Conservation (phyloP, 2,329 filamentous ascomycete species). For the Tolypocladium sp. region DNA sequence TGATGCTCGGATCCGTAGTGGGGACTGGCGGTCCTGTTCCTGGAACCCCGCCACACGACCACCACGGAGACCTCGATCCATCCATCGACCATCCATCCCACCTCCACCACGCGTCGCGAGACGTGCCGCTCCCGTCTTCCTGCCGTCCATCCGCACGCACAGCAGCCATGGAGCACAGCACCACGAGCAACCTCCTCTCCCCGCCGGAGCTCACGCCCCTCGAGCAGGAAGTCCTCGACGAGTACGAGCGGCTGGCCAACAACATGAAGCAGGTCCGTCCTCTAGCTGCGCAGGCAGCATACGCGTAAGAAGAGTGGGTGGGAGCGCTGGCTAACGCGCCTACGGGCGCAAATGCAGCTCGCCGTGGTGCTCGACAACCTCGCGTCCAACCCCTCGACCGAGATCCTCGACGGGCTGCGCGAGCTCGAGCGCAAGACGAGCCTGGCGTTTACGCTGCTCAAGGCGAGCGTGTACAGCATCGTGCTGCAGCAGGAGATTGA, state of each 20-base stretch:
- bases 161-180: conserved; percentile 9
- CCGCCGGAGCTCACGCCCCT: conserved; percentile 61
- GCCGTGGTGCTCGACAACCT: conserved; percentile 53
- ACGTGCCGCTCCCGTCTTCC: background rate
- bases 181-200: conserved; percentile 19
- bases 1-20: background rate
- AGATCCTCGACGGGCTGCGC: conserved; percentile 77
- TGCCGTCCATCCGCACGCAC: background rate
- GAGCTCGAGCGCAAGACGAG: conserved; percentile 91
- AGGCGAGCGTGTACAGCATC: conserved; percentile 98
- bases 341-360: conserved; percentile 26
- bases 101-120: background rate
- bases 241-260: conserved; percentile 77
- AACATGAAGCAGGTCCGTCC: conserved; percentile 77
- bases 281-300: too few species aligned
- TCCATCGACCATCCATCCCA: background rate
- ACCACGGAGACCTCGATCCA: background rate
- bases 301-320: too few species aligned
- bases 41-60: background rate
- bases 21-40: background rate
- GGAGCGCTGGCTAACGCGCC: background rate
- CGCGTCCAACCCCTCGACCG: conserved; percentile 62
- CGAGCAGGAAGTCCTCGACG: conserved; percentile 90
- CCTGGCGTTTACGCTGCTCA: conserved; percentile 88
- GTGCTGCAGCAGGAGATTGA: conserved; percentile 95